phyloP scores from a whole-genome alignment of 306 rosid species.

The Fragaria iinumae region DNA sequence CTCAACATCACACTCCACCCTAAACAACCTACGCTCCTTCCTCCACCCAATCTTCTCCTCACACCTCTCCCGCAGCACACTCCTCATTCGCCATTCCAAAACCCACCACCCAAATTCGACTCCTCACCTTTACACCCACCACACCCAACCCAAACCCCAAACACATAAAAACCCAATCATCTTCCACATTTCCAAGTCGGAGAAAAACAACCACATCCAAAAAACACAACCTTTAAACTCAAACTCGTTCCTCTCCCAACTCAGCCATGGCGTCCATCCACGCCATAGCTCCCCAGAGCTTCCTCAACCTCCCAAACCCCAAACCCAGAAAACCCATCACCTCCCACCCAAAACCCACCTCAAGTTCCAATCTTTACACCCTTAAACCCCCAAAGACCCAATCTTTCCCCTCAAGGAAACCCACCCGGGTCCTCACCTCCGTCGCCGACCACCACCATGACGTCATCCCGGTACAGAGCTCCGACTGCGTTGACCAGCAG shows the following conservation, averaged over 20 bases:
- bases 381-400: constrained; percentile 23
- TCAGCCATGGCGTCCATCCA: constrained; percentile 65
- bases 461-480: constrained; percentile 60
- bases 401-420: constrained; percentile 27
- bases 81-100: too few species aligned
- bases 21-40: not conserved
- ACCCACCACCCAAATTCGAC: not conserved
- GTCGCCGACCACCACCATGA: constrained; percentile 38
- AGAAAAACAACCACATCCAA: not conserved
- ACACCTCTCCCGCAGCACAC: not conserved
- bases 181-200: constrained; percentile 5
- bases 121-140: not conserved
- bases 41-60: constrained; percentile 7
- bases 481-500: constrained; percentile 57
- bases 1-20: not conserved
- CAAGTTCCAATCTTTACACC: constrained; percentile 18
- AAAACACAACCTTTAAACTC: not conserved
- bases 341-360: constrained; percentile 18
- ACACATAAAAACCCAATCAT: constrained; percentile 18
- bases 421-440: constrained; percentile 30
- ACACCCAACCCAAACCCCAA: constrained; percentile 1
- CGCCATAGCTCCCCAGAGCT: constrained; percentile 52
- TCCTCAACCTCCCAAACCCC: constrained; percentile 38
- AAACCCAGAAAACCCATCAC: constrained; percentile 32
- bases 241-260: constrained; percentile 26